phyloP scores from a whole-genome alignment of 2,329 filamentous ascomycete genomes.

The Volutella citrinella region DNA sequence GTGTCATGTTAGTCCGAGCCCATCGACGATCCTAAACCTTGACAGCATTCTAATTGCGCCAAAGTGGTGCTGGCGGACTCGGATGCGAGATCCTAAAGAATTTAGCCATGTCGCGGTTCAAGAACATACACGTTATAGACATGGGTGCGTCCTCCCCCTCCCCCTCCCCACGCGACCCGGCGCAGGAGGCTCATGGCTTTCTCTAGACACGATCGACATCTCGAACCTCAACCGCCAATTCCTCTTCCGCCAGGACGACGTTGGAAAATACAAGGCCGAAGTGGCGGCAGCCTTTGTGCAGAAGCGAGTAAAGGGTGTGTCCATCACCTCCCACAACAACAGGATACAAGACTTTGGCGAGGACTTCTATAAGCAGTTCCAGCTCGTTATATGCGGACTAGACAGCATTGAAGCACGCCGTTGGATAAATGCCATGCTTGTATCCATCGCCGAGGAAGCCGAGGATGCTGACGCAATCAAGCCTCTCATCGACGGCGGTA shows the following conservation, averaged over 20 bases:
- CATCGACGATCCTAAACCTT: constrained; percentile 9
- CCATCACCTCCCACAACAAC: constrained; percentile 89
- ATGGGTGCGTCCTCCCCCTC: constrained; percentile 65
- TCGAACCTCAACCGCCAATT: constrained; percentile 98
- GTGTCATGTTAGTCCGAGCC: constrained; percentile 46
- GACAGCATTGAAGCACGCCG: constrained; percentile 97
- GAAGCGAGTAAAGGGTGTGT: constrained; percentile 82
- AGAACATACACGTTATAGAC: constrained; percentile 96
- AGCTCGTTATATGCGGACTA: constrained; percentile 86
- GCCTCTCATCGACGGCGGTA: constrained; percentile 93
- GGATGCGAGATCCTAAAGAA: constrained; percentile 98
- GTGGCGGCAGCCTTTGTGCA: constrained; percentile 91
- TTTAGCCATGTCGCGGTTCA: constrained; percentile 91
- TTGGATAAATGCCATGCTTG: constrained; percentile 95
- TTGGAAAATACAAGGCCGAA: constrained; percentile 90
- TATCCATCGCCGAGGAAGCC: constrained; percentile 78
- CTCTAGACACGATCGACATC: constrained; percentile 89
- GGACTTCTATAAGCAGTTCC: constrained; percentile 96
- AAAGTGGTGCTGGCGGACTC: constrained; percentile 85
- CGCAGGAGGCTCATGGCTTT: constrained; percentile 9
- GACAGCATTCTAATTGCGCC: constrained; percentile 14
- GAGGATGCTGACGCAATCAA: constrained; percentile 83
- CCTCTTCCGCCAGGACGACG: constrained; percentile 86
- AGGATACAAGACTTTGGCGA: constrained; percentile 97
- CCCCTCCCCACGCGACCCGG: not conserved